phyloP scores from a whole-genome alignment of 495 filamentous ascomycete species.

The Collariella sp. region DNA sequence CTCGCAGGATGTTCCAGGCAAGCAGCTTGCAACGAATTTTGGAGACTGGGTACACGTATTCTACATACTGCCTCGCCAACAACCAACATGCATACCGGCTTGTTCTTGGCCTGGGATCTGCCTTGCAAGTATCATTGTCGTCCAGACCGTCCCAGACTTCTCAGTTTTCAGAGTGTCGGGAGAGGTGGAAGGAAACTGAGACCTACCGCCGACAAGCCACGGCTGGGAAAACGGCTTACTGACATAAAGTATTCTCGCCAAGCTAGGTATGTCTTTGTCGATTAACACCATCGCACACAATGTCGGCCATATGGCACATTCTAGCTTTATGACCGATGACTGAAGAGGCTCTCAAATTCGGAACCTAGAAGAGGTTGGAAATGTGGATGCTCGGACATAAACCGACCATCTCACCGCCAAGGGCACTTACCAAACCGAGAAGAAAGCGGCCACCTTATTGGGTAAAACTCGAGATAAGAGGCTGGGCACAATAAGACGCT shows the following conservation, averaged over 20 bases:
- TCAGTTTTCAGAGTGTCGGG: too few relatives aligned
- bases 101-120: not conserved
- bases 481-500: not conserved
- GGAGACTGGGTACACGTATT: not conserved
- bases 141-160: too few relatives aligned
- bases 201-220: too few relatives aligned
- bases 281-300: not conserved
- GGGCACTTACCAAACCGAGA: conserved; percentile 10
- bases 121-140: not conserved
- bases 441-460: not conserved
- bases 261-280: not conserved
- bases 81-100: not conserved
- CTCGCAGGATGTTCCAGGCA: not conserved
- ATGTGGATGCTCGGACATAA: not conserved
- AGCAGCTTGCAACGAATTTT: not conserved
- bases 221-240: not conserved
- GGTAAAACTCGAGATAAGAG: not conserved
- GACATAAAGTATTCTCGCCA: not conserved
- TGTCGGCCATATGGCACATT: too few relatives aligned
- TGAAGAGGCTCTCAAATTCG: not conserved
- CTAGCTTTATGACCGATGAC: too few relatives aligned
- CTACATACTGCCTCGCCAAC: not conserved
- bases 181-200: not conserved
- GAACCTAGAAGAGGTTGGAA: not conserved
- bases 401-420: not conserved